phyloP scores from a whole-genome alignment of 768 basidiomycete species.

The Pholiota microspora region DNA sequence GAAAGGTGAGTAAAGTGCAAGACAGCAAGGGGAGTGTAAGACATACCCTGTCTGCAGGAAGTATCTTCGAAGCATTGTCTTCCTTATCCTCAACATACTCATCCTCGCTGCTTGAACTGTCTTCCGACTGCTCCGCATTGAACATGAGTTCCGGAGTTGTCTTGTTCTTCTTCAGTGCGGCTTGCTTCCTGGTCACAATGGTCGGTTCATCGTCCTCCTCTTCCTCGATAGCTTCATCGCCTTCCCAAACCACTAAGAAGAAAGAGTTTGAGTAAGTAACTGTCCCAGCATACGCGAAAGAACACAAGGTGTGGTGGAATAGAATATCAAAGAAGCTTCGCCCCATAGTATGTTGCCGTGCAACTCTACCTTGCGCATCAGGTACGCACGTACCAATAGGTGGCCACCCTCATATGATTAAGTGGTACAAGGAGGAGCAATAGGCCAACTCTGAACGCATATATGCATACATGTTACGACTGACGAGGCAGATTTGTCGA shows the following conservation, averaged over 20 bases:
- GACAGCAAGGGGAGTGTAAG: conserved; percentile 4
- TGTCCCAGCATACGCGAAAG: not conserved
- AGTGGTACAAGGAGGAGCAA: not conserved
- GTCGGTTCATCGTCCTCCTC: conserved; percentile 25
- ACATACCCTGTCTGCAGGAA: conserved; percentile 43
- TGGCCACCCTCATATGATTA: not conserved
- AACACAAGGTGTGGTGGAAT: not conserved
- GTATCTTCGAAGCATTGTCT: conserved; percentile 23
- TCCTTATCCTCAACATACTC: conserved; percentile 61
- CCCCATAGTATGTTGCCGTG: not conserved
- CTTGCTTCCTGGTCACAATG: conserved; percentile 28
- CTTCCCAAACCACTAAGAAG: conserved; percentile 71
- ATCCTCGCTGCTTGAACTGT: conserved; percentile 58
- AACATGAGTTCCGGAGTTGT: conserved; percentile 16
- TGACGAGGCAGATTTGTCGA: conserved; percentile 17
- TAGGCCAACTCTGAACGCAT: conserved; percentile 10
- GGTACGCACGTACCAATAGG: not conserved
- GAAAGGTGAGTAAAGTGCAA: not conserved
- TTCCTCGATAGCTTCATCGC: conserved; percentile 55
- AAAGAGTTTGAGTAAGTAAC: conserved; percentile 1
- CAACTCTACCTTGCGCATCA: not conserved
- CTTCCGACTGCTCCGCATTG: conserved; percentile 44
- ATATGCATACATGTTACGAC: conserved; percentile 12
- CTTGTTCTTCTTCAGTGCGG: conserved; percentile 24
- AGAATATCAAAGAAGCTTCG: not conserved